Conservation (phyloP, 192 early-diverging fungal genomes). For the Thamnidium elegans region DNA sequence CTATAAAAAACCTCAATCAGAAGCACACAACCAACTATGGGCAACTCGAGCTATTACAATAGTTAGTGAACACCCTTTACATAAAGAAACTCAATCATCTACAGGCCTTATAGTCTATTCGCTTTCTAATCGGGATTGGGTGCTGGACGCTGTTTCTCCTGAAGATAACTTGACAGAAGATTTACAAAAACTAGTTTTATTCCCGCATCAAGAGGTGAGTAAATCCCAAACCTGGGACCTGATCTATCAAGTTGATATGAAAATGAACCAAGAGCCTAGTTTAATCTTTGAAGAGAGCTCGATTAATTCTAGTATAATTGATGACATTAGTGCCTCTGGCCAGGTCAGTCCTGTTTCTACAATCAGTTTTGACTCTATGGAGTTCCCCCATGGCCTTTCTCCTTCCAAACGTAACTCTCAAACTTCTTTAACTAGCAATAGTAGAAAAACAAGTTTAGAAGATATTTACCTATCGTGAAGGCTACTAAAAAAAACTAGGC, state of each 20-base stretch:
- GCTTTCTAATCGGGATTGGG: conserved; percentile 34
- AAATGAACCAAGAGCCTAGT: not conserved
- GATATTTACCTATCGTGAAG: too few species aligned
- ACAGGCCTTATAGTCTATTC: conserved; percentile 23
- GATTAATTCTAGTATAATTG: not conserved
- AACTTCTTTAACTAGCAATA: not conserved
- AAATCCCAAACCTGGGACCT: conserved; percentile 21
- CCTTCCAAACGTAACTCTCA: conserved; percentile 17
- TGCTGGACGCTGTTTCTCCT: conserved; percentile 16
- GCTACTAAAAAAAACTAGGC: too few species aligned
- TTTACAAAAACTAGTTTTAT: conserved; percentile 16
- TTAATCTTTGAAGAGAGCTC: not conserved
- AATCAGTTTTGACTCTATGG: conserved; percentile 1
- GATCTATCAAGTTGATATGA: conserved; percentile 3
- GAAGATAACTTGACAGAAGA: conserved; percentile 6
- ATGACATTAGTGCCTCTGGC: not conserved
- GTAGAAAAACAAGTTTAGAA: not conserved
- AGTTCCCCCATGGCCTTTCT: conserved; percentile 5
- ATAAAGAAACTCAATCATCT: not conserved
- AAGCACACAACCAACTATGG: conserved; percentile 33
- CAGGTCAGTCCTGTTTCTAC: not conserved
- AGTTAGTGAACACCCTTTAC: not conserved
- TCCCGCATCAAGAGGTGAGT: conserved; percentile 1
- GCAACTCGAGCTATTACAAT: not conserved
- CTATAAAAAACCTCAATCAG: conserved; percentile 11